Base-by-base conservation (phyloP, 2,329 filamentous ascomycete genomes). In the Hypoxylon sp. region DNA sequence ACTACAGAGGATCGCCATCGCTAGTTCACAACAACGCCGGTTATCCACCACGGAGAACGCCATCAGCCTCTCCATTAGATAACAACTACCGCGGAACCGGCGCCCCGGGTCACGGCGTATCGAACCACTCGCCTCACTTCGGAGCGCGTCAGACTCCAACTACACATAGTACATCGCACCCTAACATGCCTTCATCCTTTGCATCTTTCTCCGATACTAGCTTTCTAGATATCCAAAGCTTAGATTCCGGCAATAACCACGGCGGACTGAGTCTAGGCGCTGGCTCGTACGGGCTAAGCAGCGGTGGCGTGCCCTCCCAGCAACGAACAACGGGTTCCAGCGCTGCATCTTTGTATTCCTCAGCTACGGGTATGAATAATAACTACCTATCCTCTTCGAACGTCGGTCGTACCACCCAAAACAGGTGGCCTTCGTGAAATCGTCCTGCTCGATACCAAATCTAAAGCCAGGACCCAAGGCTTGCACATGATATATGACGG, bases 51-150 rank as follows among this genome's bases (percentile, higher is more conserved):
- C 73, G 77, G 35, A 73, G 76, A 50, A 74, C 77, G 3, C 71
- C 76, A 2, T 75, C 77, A 22, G 77, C 75, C 8, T 78, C 77
- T 2, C 75, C 77, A 26, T 70, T 78, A 19, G 77, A 79, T 42
- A 76, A 58, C 19, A 76, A 72, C 46, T 78, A 77, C 62, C 76
- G 76, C n/a, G 46, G 75, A 26, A 68, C 51, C 24, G 70, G 62
- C 44, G 46, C 70, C n/a, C 56, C 73, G 3, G 68, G 68, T 14
- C 74, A 76, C 51, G 72, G 70, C 47, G 75, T 78, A 8, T 63
- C 75, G 26, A 77, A 68, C 39, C 77, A 79, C 47, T 77, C 77
- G 2, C 74, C 77, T 42, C 77, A 78, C 55, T 78, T 77, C 62
- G 66, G 71, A 24, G 67, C 75, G 17, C 73, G 76, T 44, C 72